phyloP scores from a whole-genome alignment of 768 basidiomycete genomes.

The Pisolithus microcarpus region DNA sequence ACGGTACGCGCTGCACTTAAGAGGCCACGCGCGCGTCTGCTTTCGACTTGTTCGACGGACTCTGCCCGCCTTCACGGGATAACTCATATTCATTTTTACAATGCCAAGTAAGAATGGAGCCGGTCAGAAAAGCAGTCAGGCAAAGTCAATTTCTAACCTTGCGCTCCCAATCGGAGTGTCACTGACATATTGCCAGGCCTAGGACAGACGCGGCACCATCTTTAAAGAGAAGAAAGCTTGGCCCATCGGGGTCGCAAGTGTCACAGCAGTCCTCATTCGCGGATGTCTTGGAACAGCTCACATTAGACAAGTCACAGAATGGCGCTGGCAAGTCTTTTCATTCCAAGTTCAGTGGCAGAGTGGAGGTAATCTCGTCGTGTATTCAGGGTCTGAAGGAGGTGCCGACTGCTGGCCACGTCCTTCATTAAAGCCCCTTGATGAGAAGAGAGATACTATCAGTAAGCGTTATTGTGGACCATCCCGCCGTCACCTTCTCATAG shows the following conservation, averaged over 20 bases:
- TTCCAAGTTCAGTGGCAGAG: background rate
- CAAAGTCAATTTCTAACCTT: constrained; percentile 7
- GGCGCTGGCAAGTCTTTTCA: constrained; percentile 32
- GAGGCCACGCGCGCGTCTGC: background rate
- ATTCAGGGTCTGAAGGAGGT: constrained; percentile 66
- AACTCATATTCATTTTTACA: background rate
- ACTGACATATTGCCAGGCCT: background rate
- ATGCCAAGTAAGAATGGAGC: constrained; percentile 5
- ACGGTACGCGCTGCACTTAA: background rate
- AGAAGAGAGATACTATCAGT: constrained; percentile 65
- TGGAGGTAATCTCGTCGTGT: constrained; percentile 1
- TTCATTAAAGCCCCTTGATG: constrained; percentile 44
- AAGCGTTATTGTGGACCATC: constrained; percentile 14
- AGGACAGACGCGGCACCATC: constrained; percentile 31
- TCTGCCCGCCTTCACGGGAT: background rate
- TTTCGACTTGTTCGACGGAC: background rate
- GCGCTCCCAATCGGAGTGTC: background rate
- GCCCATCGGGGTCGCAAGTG: constrained; percentile 26
- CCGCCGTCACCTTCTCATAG: background rate
- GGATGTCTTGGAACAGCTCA: constrained; percentile 56
- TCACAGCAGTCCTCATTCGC: constrained; percentile 42
- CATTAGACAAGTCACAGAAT: constrained; percentile 39
- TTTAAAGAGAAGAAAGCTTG: constrained; percentile 50
- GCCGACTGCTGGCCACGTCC: constrained; percentile 72
- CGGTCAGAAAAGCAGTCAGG: constrained; percentile 11